Conservation (phyloP, 495 filamentous ascomycete genomes). For the Parathielavia hyrcaniae region DNA sequence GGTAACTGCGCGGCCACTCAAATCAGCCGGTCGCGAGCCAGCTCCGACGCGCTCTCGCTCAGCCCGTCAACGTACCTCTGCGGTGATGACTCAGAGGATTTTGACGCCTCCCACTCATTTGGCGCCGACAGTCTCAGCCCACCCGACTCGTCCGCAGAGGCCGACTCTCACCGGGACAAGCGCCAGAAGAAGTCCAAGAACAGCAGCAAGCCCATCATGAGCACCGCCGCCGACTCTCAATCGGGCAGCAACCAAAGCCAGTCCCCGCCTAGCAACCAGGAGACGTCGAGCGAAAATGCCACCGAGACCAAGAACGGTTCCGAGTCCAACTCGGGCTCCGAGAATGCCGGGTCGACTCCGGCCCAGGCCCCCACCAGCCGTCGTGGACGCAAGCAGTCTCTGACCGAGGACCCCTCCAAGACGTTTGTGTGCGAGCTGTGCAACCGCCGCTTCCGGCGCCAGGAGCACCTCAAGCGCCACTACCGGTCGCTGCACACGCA, state of each 20-base stretch:
- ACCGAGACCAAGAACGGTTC: constrained; percentile 23
- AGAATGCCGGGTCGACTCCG: constrained; percentile 33
- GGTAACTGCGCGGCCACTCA: constrained; percentile 49
- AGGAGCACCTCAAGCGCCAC: constrained; percentile 98
- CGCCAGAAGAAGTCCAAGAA: constrained; percentile 55
- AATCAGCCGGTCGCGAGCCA: constrained; percentile 70
- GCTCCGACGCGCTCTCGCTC: constrained; percentile 54
- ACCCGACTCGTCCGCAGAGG: constrained; percentile 40
- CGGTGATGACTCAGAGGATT: constrained; percentile 70
- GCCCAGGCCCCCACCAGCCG: constrained; percentile 69
- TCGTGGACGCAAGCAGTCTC: constrained; percentile 94
- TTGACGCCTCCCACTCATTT: constrained; percentile 53
- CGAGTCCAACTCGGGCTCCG: constrained; percentile 25
- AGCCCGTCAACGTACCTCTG: constrained; percentile 71
- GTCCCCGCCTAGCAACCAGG: constrained; percentile 25
- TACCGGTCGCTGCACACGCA: constrained; percentile 97
- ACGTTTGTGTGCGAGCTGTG: constrained; percentile 95
- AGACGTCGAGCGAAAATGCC: constrained; percentile 19
- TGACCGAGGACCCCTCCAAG: constrained; percentile 98
- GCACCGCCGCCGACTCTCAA: constrained; percentile 39
- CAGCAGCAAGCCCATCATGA: constrained; percentile 44
- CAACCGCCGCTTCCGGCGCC: constrained; percentile 93
- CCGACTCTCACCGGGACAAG: constrained; percentile 53
- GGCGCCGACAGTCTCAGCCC: constrained; percentile 47
- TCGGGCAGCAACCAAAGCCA: constrained; percentile 37